Evolutionary conservation across 495 filamentous ascomycete species (phyloP).

Genomic region (Pseudevernia furfuracea): DNA sequence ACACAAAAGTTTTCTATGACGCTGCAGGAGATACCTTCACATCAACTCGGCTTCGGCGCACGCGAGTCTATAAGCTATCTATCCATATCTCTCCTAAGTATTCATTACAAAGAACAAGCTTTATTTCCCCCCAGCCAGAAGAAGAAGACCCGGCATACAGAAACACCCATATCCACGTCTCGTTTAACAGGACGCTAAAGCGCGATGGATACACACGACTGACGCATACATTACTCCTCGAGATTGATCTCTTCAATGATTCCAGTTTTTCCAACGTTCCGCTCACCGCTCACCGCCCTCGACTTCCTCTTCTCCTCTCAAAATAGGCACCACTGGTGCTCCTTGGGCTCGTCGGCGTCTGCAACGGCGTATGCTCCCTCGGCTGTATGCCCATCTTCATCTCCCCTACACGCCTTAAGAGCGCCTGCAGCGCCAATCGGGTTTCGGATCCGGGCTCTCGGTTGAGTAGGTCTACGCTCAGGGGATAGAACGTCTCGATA

Average conservation of each 20-base stretch:
- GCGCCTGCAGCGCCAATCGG: conserved; percentile 61
- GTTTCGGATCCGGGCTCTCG: conserved; percentile 74
- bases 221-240: background rate
- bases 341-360: conserved; percentile 41
- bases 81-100: background rate
- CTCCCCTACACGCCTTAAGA: conserved; percentile 77
- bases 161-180: background rate
- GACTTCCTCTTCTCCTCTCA: conserved; percentile 25
- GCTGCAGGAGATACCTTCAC: too few species aligned
- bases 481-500: conserved; percentile 73
- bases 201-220: background rate
- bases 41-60: too few species aligned
- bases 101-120: background rate
- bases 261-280: too few species aligned
- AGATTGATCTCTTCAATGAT: background rate
- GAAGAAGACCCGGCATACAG: background rate
- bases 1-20: too few species aligned
- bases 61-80: background rate
- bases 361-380: conserved; percentile 27
- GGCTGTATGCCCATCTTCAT: conserved; percentile 59
- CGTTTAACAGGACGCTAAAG: background rate
- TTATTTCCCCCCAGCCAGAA: background rate
- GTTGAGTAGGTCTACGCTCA: conserved; percentile 72
- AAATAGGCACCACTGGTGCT: conserved; percentile 28
- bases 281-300: conserved; percentile 17